Evolutionary conservation across 2,329 filamentous ascomycete genomes (phyloP).

Genomic region (Colletotrichum eremochloae): DNA sequence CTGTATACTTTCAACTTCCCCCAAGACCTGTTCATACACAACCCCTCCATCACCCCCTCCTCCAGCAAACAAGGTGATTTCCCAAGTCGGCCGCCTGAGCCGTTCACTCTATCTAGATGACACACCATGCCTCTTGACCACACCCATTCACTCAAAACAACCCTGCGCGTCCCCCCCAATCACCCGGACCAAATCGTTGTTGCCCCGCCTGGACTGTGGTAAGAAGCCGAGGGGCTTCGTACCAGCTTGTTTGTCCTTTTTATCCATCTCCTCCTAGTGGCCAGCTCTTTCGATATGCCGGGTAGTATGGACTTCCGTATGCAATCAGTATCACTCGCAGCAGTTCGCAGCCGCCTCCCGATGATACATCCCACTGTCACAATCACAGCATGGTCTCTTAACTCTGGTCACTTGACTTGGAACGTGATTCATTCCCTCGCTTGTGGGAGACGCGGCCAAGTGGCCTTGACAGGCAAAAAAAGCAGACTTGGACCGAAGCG

Average conservation of each 20-base stretch:
- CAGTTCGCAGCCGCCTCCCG: constrained; percentile 36
- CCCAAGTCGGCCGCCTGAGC: constrained; percentile 21
- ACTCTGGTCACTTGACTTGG: background rate
- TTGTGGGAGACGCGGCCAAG: constrained; percentile 3
- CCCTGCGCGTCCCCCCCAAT: background rate
- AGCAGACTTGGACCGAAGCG: constrained; percentile 4
- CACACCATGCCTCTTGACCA: constrained; percentile 6
- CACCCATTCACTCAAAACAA: constrained; percentile 20
- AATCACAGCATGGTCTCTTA: constrained; percentile 11
- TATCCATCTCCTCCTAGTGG: constrained; percentile 13
- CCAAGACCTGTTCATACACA: constrained; percentile 6
- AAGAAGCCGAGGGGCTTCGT: constrained; percentile 18
- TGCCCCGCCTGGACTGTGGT: constrained; percentile 12
- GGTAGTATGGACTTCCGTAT: constrained; percentile 18
- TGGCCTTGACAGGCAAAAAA: background rate
- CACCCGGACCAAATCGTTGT: constrained; percentile 7
- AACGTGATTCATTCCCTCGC: constrained; percentile 13
- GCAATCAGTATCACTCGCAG: constrained; percentile 33
- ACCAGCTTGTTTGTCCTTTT: background rate
- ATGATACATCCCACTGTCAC: constrained; percentile 5
- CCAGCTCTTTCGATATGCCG: constrained; percentile 1
- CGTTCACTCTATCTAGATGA: constrained; percentile 26
- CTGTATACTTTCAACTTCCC: constrained; percentile 20
- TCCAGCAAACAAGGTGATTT: constrained; percentile 18
- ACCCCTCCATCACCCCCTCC: constrained; percentile 27